Conservation (phyloP, 2,329 filamentous ascomycete genomes). For the Zopfia rhizophila region DNA sequence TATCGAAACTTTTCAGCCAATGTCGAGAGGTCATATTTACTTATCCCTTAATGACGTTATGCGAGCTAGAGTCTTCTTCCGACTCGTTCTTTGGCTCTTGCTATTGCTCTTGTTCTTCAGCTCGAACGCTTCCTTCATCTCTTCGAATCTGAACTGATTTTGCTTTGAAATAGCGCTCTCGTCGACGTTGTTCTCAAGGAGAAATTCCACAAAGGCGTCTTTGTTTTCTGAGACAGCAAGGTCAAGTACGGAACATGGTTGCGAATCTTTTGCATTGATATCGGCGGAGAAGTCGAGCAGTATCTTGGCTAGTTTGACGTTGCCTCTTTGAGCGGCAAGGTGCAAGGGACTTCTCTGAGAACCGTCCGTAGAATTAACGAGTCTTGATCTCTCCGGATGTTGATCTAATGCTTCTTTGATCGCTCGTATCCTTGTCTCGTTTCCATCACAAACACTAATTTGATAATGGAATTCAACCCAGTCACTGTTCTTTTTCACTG, state of each 20-base stretch:
- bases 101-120: too few species aligned
- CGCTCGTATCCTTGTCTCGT: slow-evolving; percentile 8
- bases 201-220: slow-evolving; percentile 20
- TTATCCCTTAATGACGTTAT: too few species aligned
- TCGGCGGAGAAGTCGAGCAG: slow-evolving; percentile 23
- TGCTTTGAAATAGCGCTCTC: slow-evolving; percentile 17
- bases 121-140: slow-evolving; percentile 22
- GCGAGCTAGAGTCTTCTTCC: too few species aligned
- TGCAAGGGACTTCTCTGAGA: slow-evolving; percentile 27
- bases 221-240: slow-evolving; percentile 23
- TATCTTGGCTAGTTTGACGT: slow-evolving; percentile 20
- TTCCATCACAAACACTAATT: slow-evolving; percentile 13
- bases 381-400: slow-evolving; percentile 11
- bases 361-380: slow-evolving; percentile 22
- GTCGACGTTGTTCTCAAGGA: slow-evolving; percentile 22
- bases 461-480: slow-evolving; percentile 28
- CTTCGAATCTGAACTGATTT: slow-evolving; percentile 17
- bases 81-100: too few species aligned
- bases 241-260: slow-evolving; percentile 27
- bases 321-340: slow-evolving; percentile 24
- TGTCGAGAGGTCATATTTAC: too few species aligned
- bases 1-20: too few species aligned
- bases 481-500: slow-evolving; percentile 6
- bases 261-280: slow-evolving; percentile 28
- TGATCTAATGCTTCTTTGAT: slow-evolving; percentile 16